phyloP scores from a whole-genome alignment of 2,329 filamentous ascomycete species.

The Fusarium neocosmosporiellum region DNA sequence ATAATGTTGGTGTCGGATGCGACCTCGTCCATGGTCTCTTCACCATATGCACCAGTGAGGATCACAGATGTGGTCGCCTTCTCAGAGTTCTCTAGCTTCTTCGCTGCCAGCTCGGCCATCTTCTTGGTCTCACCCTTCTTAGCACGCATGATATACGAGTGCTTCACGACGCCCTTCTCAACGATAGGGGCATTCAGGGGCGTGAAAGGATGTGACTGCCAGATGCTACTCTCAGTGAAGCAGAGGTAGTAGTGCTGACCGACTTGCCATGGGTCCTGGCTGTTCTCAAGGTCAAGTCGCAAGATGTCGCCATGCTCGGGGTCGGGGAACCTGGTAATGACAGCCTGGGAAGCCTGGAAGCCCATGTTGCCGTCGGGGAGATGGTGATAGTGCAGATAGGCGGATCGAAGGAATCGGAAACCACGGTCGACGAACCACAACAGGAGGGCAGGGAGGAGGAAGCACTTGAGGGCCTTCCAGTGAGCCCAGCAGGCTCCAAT shows the following conservation, averaged over 20 bases:
- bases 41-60: slow-evolving; percentile 73
- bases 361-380: slow-evolving; percentile 55
- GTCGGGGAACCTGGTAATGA: slow-evolving; percentile 61
- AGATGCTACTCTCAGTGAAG: slow-evolving; percentile 73
- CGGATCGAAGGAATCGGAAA: slow-evolving; percentile 67
- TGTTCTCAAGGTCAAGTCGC: slow-evolving; percentile 72
- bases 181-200: slow-evolving; percentile 65
- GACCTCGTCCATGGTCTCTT: slow-evolving; percentile 56
- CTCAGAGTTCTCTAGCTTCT: slow-evolving; percentile 48
- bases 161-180: slow-evolving; percentile 54
- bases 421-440: slow-evolving; percentile 74
- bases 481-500: slow-evolving; percentile 82
- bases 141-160: slow-evolving; percentile 68
- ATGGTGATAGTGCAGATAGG: slow-evolving; percentile 71
- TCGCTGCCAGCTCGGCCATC: slow-evolving; percentile 58
- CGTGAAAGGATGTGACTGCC: slow-evolving; percentile 80
- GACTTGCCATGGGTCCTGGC: slow-evolving; percentile 70
- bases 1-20: slow-evolving; percentile 54
- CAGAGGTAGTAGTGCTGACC: slow-evolving; percentile 80
- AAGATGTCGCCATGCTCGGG: slow-evolving; percentile 70
- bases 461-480: slow-evolving; percentile 75
- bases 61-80: slow-evolving; percentile 64
- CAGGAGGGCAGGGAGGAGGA: slow-evolving; percentile 73
- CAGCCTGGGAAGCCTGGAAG: slow-evolving; percentile 65
- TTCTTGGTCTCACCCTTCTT: slow-evolving; percentile 70